Evolutionary conservation across 768 basidiomycete genomes (phyloP), one percentile per base, ranked within the genome.

Genomic region (Cyathus striatus): DNA sequence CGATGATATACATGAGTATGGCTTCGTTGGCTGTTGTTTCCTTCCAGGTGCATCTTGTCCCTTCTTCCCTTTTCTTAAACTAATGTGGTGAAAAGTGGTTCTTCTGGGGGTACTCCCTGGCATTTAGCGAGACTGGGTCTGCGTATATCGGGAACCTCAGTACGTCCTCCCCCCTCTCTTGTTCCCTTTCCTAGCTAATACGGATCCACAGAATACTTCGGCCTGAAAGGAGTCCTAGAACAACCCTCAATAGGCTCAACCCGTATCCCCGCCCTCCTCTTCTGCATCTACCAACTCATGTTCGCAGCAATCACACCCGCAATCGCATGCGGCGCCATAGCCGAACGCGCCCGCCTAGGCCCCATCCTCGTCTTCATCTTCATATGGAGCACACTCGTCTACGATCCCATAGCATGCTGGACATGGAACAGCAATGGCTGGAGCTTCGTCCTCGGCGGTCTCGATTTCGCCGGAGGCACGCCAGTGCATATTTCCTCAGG

Each of bases 401-500:
- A 97, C 63, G 86, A 95, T 56, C 92, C 93, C 2, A 82, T 98
- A 44, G 95, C 91, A 0, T 91, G 89, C 65, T 96, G 94, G 93
- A 89, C 92, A 4, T 98, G 95, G 95, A 92, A 91, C 55, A 49
- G 75, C 25, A 78, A 86, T 23, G 80, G 80, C 27, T 81, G 78
- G 93, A 84, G 86, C 0, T 83, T 71, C 63, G 58, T 79, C 24
- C 70, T 89, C 40, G 94, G 91, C 13, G 87, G 85, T 45, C 84
- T 91, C 42, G 90, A 93, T 59, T 94, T 95, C 48, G 94, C 94
- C 6, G 94, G 94, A 22, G 95, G 95, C 41, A 94, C 91, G 9
- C 95, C 95, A 17, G 92, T 99, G 48, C 94, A 99, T 59, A 97
- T 99, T 52, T 86, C 87, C 14, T 94, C 91, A 13, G 95, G 95